Conservation (phyloP, 2,329 filamentous ascomycete genomes). For the Zasmidium cellare region DNA sequence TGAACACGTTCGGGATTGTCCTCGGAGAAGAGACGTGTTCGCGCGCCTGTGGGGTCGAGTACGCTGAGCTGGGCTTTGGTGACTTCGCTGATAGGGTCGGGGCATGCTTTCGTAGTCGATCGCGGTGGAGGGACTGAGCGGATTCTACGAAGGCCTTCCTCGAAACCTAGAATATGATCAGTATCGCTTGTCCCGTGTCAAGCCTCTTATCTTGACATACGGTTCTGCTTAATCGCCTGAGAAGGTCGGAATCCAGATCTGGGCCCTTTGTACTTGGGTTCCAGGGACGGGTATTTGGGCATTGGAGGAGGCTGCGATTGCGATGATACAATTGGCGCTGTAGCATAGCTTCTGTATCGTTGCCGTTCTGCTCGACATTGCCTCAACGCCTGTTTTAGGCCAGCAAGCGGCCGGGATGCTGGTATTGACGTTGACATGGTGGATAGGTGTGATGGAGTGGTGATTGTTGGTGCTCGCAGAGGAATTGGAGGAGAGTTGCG, state of each 20-base stretch:
- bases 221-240: constrained; percentile 36
- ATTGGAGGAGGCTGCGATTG: constrained; percentile 28
- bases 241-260: constrained; percentile 31
- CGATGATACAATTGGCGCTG: constrained; percentile 36
- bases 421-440: constrained; percentile 59
- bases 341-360: constrained; percentile 36
- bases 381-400: constrained; percentile 66
- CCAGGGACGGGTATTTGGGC: constrained; percentile 54
- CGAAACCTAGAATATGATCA: constrained; percentile 26
- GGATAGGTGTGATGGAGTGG: constrained; percentile 4
- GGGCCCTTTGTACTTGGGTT: constrained; percentile 31
- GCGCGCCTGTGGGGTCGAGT: constrained; percentile 83
- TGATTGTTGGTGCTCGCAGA: neutral
- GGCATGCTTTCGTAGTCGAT: constrained; percentile 56
- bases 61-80: constrained; percentile 67
- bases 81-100: constrained; percentile 68
- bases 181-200: neutral
- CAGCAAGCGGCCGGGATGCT: constrained; percentile 64
- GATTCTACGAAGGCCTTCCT: constrained; percentile 33
- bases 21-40: constrained; percentile 76
- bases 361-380: constrained; percentile 48
- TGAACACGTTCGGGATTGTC: constrained; percentile 76
- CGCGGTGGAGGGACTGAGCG: constrained; percentile 51
- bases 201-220: constrained; percentile 16
- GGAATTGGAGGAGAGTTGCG: constrained; percentile 6